Base-by-base conservation (phyloP, 2,329 filamentous ascomycete genomes). In the Parastagonospora nodorum region DNA sequence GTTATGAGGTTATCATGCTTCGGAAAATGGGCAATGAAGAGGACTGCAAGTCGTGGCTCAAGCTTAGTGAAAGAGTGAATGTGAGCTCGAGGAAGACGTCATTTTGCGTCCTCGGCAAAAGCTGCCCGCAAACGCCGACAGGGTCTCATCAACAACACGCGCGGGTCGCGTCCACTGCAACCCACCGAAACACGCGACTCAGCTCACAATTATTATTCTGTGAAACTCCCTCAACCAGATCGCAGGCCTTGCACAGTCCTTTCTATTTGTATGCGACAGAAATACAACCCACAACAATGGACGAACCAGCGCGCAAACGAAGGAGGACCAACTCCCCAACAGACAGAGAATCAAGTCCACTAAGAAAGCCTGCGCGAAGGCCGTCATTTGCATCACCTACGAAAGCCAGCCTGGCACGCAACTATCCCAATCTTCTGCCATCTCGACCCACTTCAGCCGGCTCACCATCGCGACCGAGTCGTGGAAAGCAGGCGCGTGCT, bases 361-460 rank as follows among this genome's bases (percentile, higher is more conserved):
- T 69, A 24, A 64, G 64, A 53, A 65, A 71, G 44, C 66, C 65
- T 32, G 66, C 70, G 16, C 63, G 68, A 46, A 61, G 72, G 42
- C 63, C 71, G 0, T 75, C 73, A 2, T 76, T 68, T 43, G 66
- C 67, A 39, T 75, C 74, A 14, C 74, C 74, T 12, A 75, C 72
- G 2, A 74, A 73, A 64, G 68, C 73, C 16, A 75, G 69, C 45
- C 66, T 75, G 24, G 61, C 73, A 50, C 72, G 73, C 46, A 72
- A 67, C 54, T 72, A 76, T 48, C 72, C 73, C 4, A 64, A 61
- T 32, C 56, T 74, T 2, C 46, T 69, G 11, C 58, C 60, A 12
- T 50, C 50, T 40, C 64, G 57, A 11, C 54, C 56, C 5, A 49
- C 51, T n/a, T 58, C 57, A 4, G 35, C 59, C 3, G 57, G 45